Conservation (phyloP, 2,329 filamentous ascomycete genomes). For the Nannizziopsis barbatae region DNA sequence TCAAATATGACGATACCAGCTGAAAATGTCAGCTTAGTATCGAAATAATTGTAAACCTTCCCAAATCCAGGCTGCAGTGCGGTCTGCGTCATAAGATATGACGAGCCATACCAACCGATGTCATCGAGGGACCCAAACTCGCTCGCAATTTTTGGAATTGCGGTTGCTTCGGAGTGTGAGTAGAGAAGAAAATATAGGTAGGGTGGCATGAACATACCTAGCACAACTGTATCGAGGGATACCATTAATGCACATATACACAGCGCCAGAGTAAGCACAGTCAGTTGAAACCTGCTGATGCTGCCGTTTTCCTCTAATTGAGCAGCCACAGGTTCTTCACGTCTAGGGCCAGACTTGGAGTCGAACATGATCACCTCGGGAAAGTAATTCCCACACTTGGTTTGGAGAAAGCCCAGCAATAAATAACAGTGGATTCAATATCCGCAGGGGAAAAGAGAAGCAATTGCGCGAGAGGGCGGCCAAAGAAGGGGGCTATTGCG, state of each 20-base stretch:
- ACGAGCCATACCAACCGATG: slow-evolving; percentile 29
- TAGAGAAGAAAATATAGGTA: neutral
- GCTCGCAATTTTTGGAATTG: slow-evolving; percentile 27
- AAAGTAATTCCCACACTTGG: neutral
- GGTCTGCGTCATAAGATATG: slow-evolving; percentile 24
- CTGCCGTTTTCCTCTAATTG: neutral
- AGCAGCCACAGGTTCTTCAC: neutral
- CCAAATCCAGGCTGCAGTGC: slow-evolving; percentile 25
- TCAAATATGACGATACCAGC: slow-evolving; percentile 22
- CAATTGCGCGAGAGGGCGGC: too few relatives aligned
- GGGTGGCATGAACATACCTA: neutral
- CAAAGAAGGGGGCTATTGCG: too few relatives aligned
- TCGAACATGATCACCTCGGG: neutral
- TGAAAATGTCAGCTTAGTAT: slow-evolving; percentile 28
- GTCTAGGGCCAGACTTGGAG: neutral
- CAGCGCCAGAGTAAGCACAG: slow-evolving; percentile 2
- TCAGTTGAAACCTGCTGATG: neutral
- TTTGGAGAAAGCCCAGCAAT: too few relatives aligned
- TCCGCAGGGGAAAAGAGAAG: too few relatives aligned
- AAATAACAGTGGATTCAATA: too few relatives aligned
- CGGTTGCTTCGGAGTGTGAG: slow-evolving; percentile 18
- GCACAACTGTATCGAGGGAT: slow-evolving; percentile 5
- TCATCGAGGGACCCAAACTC: slow-evolving; percentile 27
- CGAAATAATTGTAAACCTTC: slow-evolving; percentile 34
- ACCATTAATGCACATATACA: slow-evolving; percentile 8